Evolutionary conservation across 495 filamentous ascomycete species (phyloP), one percentile per base, ranked within the genome.

Genomic region (Hypoxylon lenormandii): DNA sequence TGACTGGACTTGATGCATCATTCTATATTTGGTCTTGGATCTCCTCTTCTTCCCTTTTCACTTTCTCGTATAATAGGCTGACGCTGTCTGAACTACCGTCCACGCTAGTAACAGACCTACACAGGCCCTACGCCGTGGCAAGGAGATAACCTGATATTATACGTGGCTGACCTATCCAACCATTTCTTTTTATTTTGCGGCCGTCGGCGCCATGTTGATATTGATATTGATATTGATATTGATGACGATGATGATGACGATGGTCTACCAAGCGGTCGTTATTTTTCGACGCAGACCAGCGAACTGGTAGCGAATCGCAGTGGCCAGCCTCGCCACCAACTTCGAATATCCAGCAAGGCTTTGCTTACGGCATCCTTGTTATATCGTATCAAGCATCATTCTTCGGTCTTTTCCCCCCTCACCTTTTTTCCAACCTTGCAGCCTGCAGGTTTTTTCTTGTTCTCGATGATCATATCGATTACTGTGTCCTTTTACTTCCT

Each of bases 301-400:
- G n/a, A 23, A 50, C 45, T 53, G 55, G 49, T 55, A 56, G 50
- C 49, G 22, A 50, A 37, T 53, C 30, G 21, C 21, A 38, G 12
- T 36, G 46, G 45, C 36, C 49, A 65, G 56, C 61, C 61, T 70
- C 45, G 61, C 57, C 61, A 66, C 56, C 36, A 21, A 47, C 61
- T 56, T 56, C 61, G 36, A 47, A 50, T 19, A 21, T 63, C 40
- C 45, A 57, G 51, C 55, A 21, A 66, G 68, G 62, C 68, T 63
- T 66, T 33, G 42, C 54, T 47, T 47, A 43, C 53, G 16, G 28
- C 11, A 70, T 55, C 55, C 60, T 56, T 64, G 66, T 55, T 26
- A 19, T 6, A n/a, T 71, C 56, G 47, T 57, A 60, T 57, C 22
- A 50, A 16, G 6, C 40, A 23, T 49, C 30, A 43, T 48, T 67